Percentiles rank a stretch among this genome's conserved stretches.
These are phyloP conservation scores for Backusella luteola DNA, from an alignment of 192 early-diverging fungal genomes.

Conservation along the genomic window DNA sequence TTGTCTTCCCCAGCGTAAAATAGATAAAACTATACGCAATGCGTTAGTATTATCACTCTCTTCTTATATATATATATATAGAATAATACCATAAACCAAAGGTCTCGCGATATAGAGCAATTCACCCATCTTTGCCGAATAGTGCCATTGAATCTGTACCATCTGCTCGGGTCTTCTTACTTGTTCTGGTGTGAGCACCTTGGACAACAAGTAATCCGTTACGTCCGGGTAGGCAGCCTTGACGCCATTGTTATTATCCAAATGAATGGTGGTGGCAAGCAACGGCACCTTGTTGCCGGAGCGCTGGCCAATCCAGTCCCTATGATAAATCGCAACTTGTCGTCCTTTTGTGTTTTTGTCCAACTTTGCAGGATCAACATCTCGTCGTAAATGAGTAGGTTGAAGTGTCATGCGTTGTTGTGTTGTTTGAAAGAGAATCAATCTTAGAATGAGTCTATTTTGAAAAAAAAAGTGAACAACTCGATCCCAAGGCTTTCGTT, in stretches of 20 bases:
- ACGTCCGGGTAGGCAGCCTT: slow-evolving; percentile 30
- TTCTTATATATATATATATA: background rate
- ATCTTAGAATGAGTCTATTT: slow-evolving; percentile 44
- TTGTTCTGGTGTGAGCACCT: slow-evolving; percentile 58
- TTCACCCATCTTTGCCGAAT: slow-evolving; percentile 57
- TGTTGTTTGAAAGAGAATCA: slow-evolving; percentile 52
- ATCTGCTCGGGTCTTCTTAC: slow-evolving; percentile 68
- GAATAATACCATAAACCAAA: slow-evolving; percentile 67
- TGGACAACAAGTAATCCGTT: slow-evolving; percentile 50
- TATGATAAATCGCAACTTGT: slow-evolving; percentile 13
- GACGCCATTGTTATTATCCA: background rate
- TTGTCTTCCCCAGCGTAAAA: slow-evolving; percentile 65
- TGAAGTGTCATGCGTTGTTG: slow-evolving; percentile 58
- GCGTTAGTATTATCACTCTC: background rate
- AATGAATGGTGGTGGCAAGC: background rate
- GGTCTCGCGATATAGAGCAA: slow-evolving; percentile 81
- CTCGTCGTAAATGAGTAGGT: slow-evolving; percentile 61
- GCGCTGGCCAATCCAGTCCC: slow-evolving; percentile 37
- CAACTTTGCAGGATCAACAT: slow-evolving; percentile 57
- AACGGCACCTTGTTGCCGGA: slow-evolving; percentile 16
- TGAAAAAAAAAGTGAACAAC: background rate
- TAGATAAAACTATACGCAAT: slow-evolving; percentile 56
- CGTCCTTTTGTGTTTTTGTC: slow-evolving; percentile 14
- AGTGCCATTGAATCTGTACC: slow-evolving; percentile 45
- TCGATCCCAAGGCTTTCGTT: too few relatives aligned